Evolutionary conservation across 2,329 filamentous ascomycete species (phyloP).

Genomic region (Aspergillus sp.): DNA sequence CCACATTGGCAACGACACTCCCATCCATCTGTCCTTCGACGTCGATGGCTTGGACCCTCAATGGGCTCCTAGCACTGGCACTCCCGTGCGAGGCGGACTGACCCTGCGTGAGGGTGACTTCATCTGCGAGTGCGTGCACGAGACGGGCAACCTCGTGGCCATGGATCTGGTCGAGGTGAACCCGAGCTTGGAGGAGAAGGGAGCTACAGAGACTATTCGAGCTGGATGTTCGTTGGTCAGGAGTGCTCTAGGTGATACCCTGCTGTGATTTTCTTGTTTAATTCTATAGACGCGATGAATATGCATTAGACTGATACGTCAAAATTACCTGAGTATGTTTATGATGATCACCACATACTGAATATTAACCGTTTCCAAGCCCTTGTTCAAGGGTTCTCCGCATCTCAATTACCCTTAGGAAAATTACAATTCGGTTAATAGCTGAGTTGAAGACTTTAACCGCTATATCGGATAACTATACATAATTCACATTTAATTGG

Average conservation of each 20-base stretch:
- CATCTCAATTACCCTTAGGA: too few relatives aligned
- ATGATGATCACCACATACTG: too few relatives aligned
- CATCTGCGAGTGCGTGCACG: slow-evolving; percentile 82
- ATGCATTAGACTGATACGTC: slow-evolving; percentile 1
- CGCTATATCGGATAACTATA: too few relatives aligned
- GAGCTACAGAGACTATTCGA: slow-evolving; percentile 77
- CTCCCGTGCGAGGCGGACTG: slow-evolving; percentile 84
- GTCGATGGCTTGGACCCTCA: slow-evolving; percentile 93
- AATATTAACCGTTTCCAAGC: too few relatives aligned
- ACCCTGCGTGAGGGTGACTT: slow-evolving; percentile 94
- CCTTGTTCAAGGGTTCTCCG: too few relatives aligned
- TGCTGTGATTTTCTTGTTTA: slow-evolving; percentile 52
- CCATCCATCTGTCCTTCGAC: slow-evolving; percentile 95
- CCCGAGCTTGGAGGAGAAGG: slow-evolving; percentile 61
- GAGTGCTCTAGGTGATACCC: slow-evolving; percentile 84
- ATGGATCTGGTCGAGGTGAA: slow-evolving; percentile 82
- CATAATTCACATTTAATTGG: too few relatives aligned
- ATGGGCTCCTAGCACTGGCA: slow-evolving; percentile 94
- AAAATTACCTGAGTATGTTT: too few relatives aligned
- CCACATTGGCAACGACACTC: slow-evolving; percentile 88
- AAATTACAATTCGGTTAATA: too few relatives aligned
- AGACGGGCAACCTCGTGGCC: slow-evolving; percentile 69
- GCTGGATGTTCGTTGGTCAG: slow-evolving; percentile 87
- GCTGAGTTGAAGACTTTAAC: too few relatives aligned
- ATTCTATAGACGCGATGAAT: slow-evolving; percentile 1